Percentiles rank a stretch among this genome's conserved stretches.
phyloP scores from a whole-genome alignment of 768 basidiomycete genomes.

The Tephrocybe sp. region DNA sequence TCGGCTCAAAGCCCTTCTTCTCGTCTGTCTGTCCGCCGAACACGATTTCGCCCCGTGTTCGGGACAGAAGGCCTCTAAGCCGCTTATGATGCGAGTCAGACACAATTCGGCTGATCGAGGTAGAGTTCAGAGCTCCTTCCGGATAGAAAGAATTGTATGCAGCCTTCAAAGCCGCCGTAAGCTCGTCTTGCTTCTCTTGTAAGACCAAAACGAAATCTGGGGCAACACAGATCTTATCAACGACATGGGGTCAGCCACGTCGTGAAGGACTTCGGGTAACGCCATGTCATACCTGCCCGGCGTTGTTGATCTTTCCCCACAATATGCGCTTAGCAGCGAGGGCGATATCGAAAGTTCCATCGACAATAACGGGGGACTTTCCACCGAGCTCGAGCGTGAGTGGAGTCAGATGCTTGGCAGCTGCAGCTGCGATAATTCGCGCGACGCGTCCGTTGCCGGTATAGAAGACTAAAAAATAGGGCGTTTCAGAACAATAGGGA shows the following conservation, averaged over 20 bases:
- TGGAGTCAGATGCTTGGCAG: conserved; percentile 54
- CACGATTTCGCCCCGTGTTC: conserved; percentile 58
- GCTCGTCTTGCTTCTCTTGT: conserved; percentile 40
- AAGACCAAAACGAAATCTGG: conserved; percentile 47
- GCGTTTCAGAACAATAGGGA: neutral
- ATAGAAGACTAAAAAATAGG: conserved; percentile 34
- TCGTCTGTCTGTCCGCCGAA: conserved; percentile 48
- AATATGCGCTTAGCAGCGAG: conserved; percentile 64
- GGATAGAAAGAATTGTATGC: conserved; percentile 53
- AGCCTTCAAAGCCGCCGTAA: conserved; percentile 44
- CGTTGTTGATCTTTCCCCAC: conserved; percentile 66
- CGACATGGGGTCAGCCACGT: conserved; percentile 21
- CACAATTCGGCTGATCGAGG: conserved; percentile 51
- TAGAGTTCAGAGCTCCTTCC: conserved; percentile 43
- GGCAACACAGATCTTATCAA: conserved; percentile 60
- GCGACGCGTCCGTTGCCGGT: conserved; percentile 48
- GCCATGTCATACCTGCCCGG: conserved; percentile 51
- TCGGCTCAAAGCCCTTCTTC: conserved; percentile 54
- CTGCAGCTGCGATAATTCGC: conserved; percentile 49
- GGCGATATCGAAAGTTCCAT: conserved; percentile 28
- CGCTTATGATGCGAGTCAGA: conserved; percentile 54
- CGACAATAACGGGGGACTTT: conserved; percentile 47
- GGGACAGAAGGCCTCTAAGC: conserved; percentile 46
- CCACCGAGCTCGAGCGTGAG: conserved; percentile 57
- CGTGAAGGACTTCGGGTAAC: neutral